phyloP scores from a whole-genome alignment of 371 early-diverging fungal genomes.

The Rhizopus delemar region DNA sequence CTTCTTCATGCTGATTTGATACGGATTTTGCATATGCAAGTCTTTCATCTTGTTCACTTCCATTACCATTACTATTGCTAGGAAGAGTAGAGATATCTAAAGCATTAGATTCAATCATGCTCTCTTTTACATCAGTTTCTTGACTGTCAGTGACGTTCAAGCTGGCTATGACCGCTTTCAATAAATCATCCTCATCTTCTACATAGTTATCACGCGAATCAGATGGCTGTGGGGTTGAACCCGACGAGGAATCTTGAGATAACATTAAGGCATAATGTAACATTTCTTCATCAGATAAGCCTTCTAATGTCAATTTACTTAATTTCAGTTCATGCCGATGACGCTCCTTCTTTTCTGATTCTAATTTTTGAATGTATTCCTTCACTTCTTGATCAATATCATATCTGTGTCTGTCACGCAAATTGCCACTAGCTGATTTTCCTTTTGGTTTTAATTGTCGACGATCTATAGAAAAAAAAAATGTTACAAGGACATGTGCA shows the following conservation, averaged over 20 bases:
- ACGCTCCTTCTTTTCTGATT: conserved; percentile 35
- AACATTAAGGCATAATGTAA: conserved; percentile 54
- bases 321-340: conserved; percentile 28
- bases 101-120: background rate
- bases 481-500: background rate
- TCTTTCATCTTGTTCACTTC: conserved; percentile 12
- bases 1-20: conserved; percentile 16
- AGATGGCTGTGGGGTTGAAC: background rate
- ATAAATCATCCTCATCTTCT: conserved; percentile 44
- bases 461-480: conserved; percentile 7
- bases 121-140: conserved; percentile 1
- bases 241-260: conserved; percentile 27
- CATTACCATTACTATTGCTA: background rate
- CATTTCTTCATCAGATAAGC: conserved; percentile 51
- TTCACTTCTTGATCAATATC: conserved; percentile 46
- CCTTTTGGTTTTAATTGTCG: conserved; percentile 30
- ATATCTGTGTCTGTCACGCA: conserved; percentile 29
- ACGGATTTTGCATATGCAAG: conserved; percentile 9
- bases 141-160: conserved; percentile 20
- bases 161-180: conserved; percentile 51
- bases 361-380: conserved; percentile 37
- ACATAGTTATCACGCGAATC: conserved; percentile 16
- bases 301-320: conserved; percentile 40
- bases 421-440: conserved; percentile 11
- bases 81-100: too few relatives aligned